A percentile compares a stretch with the other conserved stretches of the same genome.
Conservation (phyloP, 1,284 basidiomycete species). For the Gomphus bonarii region DNA sequence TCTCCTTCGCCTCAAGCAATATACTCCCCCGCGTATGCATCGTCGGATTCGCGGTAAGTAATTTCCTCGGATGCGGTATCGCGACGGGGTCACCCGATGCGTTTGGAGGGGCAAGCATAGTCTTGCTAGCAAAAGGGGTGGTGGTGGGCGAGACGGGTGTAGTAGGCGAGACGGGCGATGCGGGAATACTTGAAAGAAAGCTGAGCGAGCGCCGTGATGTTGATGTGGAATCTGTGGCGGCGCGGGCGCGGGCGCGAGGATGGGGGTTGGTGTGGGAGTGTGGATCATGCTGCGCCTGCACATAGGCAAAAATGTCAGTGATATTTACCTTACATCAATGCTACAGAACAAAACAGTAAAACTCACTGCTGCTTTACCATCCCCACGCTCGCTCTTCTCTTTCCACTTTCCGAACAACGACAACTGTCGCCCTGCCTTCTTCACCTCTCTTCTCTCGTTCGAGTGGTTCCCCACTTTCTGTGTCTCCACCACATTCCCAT, state of each 20-base stretch:
- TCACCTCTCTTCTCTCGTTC: background rate
- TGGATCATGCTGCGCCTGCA: too few species aligned
- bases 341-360: background rate
- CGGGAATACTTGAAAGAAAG: background rate
- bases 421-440: background rate
- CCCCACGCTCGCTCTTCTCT: background rate
- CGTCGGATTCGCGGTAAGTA: background rate
- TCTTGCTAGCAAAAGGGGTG: background rate
- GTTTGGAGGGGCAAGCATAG: background rate
- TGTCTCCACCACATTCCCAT: background rate
- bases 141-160: background rate
- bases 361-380: background rate
- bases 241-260: background rate
- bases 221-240: background rate
- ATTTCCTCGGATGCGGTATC: background rate
- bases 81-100: background rate
- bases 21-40: slow-evolving; percentile 50
- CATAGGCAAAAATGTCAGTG: too few species aligned
- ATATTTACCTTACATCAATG: too few species aligned
- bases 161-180: background rate
- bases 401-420: background rate
- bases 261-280: background rate
- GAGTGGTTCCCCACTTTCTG: background rate
- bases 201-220: background rate
- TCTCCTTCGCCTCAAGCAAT: slow-evolving; percentile 35